phyloP scores from a whole-genome alignment of 2,329 filamentous ascomycete genomes.

The Tolypocladium paradoxum region DNA sequence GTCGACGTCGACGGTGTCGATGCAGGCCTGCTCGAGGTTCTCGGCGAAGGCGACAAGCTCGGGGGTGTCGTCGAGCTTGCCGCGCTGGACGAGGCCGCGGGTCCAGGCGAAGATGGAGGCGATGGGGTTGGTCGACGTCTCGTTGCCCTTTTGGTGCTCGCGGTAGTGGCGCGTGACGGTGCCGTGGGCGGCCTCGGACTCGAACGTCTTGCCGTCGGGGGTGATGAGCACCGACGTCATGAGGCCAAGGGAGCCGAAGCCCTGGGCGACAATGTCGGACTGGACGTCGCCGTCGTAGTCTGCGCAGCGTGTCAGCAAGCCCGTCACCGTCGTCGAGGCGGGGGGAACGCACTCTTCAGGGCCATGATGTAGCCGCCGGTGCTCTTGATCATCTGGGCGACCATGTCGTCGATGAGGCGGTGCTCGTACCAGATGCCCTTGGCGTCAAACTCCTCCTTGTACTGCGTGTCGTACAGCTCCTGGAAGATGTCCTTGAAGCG shows the following conservation, averaged over 20 bases:
- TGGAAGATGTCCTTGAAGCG: constrained; percentile 99
- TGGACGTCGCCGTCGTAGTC: constrained; percentile 99
- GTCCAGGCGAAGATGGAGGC: constrained; percentile 99
- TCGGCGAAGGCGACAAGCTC: constrained; percentile 88
- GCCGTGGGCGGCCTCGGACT: constrained; percentile 95
- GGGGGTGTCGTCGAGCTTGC: constrained; percentile 84
- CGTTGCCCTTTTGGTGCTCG: constrained; percentile 94
- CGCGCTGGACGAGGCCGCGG: constrained; percentile 83
- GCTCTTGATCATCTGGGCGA: constrained; percentile 99
- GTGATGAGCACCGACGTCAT: constrained; percentile 98
- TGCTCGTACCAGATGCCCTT: constrained; percentile 99
- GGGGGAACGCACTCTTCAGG: constrained; percentile 69
- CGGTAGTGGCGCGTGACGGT: constrained; percentile 98
- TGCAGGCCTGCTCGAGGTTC: constrained; percentile 81
- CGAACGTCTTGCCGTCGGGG: constrained; percentile 91
- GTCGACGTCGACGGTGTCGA: constrained; percentile 88
- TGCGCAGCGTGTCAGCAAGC: constrained; percentile 21
- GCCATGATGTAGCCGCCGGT: constrained; percentile 94
- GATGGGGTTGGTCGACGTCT: constrained; percentile 97
- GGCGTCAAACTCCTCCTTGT: constrained; percentile 80
- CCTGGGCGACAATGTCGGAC: constrained; percentile 95
- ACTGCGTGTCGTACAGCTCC: constrained; percentile 81
- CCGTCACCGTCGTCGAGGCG: too few species aligned
- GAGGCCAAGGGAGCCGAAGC: constrained; percentile 92
- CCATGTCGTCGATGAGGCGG: constrained; percentile 98